Percentiles rank a stretch among this genome's conserved stretches.
phyloP scores from a whole-genome alignment of 306 rosid species.

The Quercus rubra region DNA sequence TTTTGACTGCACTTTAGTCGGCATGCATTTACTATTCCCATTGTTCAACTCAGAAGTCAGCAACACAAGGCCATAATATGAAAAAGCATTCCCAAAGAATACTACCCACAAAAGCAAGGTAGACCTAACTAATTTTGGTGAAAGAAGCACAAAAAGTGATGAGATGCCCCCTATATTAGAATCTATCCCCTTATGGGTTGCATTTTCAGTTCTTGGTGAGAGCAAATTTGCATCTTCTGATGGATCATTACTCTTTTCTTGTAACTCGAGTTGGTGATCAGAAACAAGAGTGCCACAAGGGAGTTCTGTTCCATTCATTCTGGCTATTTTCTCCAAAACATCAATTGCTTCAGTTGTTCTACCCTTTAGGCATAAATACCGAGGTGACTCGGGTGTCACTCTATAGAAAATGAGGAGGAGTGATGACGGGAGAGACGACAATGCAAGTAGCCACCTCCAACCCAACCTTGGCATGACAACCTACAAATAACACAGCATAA shows the following conservation, averaged over 20 bases:
- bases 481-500: conserved; percentile 48
- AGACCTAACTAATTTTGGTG: conserved; percentile 64
- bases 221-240: conserved; percentile 61
- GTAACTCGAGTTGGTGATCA: conserved; percentile 51
- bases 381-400: conserved; percentile 84
- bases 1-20: conserved; percentile 36
- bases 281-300: conserved; percentile 78
- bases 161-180: conserved; percentile 48
- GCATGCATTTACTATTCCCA: conserved; percentile 49
- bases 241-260: conserved; percentile 24
- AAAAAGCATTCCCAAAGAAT: conserved; percentile 92
- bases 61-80: conserved; percentile 95
- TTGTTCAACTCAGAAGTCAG: conserved; percentile 77
- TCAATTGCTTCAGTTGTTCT: conserved; percentile 63
- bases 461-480: conserved; percentile 88
- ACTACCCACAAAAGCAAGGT: conserved; percentile 90
- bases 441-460: conserved; percentile 96
- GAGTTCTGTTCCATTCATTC: conserved; percentile 64
- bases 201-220: conserved; percentile 39
- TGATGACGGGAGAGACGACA: conserved; percentile 79
- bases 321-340: conserved; percentile 85
- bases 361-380: conserved; percentile 76
- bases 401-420: conserved; percentile 82
- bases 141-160: conserved; percentile 63
- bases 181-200: conserved; percentile 29